phyloP scores from a whole-genome alignment of 2,329 filamentous ascomycete species.

The Thelonectria discophora region DNA sequence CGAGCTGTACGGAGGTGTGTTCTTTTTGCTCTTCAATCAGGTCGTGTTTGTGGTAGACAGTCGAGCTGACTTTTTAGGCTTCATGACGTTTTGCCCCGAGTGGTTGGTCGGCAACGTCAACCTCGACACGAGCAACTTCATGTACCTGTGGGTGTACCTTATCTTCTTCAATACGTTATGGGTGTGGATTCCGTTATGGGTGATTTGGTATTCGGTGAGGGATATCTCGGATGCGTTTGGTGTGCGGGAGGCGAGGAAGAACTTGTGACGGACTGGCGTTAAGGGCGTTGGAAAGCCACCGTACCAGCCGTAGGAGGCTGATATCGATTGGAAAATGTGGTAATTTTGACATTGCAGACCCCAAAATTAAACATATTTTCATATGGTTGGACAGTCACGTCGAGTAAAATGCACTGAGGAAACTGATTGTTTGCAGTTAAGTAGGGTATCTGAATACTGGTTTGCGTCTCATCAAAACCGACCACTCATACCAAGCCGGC shows the following conservation, averaged over 20 bases:
- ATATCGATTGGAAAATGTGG: too few species aligned
- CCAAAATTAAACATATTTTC: too few species aligned
- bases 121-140: conserved; percentile 71
- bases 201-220: conserved; percentile 61
- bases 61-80: conserved; percentile 54
- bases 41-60: too few species aligned
- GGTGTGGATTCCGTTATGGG: conserved; percentile 70
- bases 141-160: conserved; percentile 74
- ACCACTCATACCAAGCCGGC: conserved; percentile 10
- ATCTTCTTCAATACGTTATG: conserved; percentile 75
- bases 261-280: conserved; percentile 26
- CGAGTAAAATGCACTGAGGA: neutral
- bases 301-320: too few species aligned
- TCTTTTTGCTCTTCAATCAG: neutral
- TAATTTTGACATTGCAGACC: too few species aligned
- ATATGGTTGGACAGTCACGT: too few species aligned
- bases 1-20: conserved; percentile 70
- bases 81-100: conserved; percentile 77
- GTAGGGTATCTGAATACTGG: conserved; percentile 39
- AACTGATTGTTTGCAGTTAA: conserved; percentile 32
- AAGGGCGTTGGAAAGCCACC: neutral
- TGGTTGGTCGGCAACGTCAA: conserved; percentile 71
- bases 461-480: conserved; percentile 23
- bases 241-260: conserved; percentile 45
- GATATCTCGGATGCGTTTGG: conserved; percentile 66